Base-by-base conservation (phyloP, 176 grass and related monocot genomes). In the Carex parvula region DNA sequence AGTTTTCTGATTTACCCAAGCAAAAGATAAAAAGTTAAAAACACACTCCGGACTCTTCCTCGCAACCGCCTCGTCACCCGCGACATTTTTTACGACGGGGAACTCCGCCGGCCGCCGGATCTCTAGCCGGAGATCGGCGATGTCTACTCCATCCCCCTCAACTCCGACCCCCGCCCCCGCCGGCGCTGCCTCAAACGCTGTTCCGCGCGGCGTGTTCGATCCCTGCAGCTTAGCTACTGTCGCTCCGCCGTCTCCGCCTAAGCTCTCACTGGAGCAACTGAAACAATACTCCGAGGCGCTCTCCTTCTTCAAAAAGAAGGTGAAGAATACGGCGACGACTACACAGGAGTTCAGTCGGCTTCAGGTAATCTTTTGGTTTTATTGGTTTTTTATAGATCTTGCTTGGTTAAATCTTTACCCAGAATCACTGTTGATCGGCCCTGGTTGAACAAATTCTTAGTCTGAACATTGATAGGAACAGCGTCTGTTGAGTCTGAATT, bases 301-400 rank as follows among this genome's bases (percentile, higher is more conserved):
- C 14, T 86, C 81, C 68, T 81, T 7, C 84, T 86, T 99, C 46
- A 81, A 88, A 5, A 89, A 85, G 64, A 93, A 89, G 91, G 70
- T 89, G 58, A 67, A 20, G 56, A 64, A 89, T 24, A 83, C 70
- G 16, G 22, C 12, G 4, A 75, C 42, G 42, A 74, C 95, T 16
- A 3, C 62, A 54, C 55, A 88, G 73, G 93, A 95, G 77, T 98
- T 88, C 70, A 6, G 2, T 26, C 11, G 33, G 15, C 89, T 98
- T 63, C 93, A 89, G 91, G 96, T 95, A 72, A 16, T 84, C 21
- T 86, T 41, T 78, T 56, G 13, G 32, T 74, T 50, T 18, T 26
- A 50, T 8, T 73, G 8, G 42, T 53, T 53, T 74, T 39, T 6
- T 39, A 39, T 74, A 74, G 44, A 26, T 74, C 70, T 52, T 52